A percentile compares a stretch with the other conserved stretches of the same genome.
Conservation (phyloP, 1,284 basidiomycete genomes). For the Stereum hirsutum region DNA sequence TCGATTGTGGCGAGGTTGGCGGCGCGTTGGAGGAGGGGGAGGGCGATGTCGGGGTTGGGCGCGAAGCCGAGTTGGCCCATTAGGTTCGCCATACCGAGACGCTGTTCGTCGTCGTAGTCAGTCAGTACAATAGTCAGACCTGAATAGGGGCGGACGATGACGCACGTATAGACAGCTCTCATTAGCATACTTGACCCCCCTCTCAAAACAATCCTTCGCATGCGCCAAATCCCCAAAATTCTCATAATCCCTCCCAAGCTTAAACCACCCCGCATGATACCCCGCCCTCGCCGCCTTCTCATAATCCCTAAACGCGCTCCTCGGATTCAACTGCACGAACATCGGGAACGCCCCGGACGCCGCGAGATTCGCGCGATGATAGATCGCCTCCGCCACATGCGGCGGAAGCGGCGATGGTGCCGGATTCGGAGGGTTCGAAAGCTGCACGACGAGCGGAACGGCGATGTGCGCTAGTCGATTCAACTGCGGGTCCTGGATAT, state of each 20-base stretch:
- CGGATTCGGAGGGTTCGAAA: slow-evolving; percentile 26
- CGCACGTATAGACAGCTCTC: slow-evolving; percentile 75
- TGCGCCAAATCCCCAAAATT: slow-evolving; percentile 65
- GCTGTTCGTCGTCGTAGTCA: slow-evolving; percentile 30
- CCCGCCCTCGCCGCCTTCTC: slow-evolving; percentile 73
- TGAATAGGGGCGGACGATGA: slow-evolving; percentile 13
- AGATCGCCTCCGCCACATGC: slow-evolving; percentile 66
- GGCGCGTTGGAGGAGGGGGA: slow-evolving; percentile 71
- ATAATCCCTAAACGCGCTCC: slow-evolving; percentile 83
- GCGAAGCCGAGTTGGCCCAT: slow-evolving; percentile 77
- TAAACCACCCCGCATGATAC: slow-evolving; percentile 75
- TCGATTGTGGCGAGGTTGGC: slow-evolving; percentile 70
- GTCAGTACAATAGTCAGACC: slow-evolving; percentile 4
- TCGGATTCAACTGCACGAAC: slow-evolving; percentile 56
- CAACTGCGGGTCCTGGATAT: slow-evolving; percentile 56
- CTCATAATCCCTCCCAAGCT: slow-evolving; percentile 87
- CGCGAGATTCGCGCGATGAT: slow-evolving; percentile 63
- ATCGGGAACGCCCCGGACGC: slow-evolving; percentile 61
- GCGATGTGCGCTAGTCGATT: slow-evolving; percentile 57
- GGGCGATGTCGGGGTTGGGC: slow-evolving; percentile 43
- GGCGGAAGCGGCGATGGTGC: slow-evolving; percentile 27
- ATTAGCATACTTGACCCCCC: slow-evolving; percentile 63
- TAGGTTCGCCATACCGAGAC: slow-evolving; percentile 86
- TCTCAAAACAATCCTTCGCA: slow-evolving; percentile 78
- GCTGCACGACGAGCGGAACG: slow-evolving; percentile 48